Conservation (phyloP, 2,329 filamentous ascomycete species). For the Verticillium albo-atrum region DNA sequence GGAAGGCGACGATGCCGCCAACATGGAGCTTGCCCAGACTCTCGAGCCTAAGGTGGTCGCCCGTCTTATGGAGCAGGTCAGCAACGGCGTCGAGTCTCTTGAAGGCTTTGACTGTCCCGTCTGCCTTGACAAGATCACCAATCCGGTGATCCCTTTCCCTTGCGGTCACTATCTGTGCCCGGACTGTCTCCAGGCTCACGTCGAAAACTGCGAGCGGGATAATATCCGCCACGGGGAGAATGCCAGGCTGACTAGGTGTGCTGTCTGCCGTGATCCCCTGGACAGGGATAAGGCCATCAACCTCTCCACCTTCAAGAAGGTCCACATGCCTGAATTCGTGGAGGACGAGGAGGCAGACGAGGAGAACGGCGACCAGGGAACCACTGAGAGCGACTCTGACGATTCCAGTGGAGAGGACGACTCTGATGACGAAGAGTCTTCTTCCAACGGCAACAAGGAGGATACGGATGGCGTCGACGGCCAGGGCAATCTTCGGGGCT, state of each 20-base stretch:
- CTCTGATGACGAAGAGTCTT: slow-evolving; percentile 21
- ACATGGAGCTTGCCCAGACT: slow-evolving; percentile 57
- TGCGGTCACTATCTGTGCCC: slow-evolving; percentile 79
- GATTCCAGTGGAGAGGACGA: slow-evolving; percentile 53
- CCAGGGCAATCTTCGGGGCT: slow-evolving; percentile 5
- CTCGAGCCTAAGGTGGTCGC: slow-evolving; percentile 57
- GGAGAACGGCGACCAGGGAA: slow-evolving; percentile 26
- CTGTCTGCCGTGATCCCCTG: slow-evolving; percentile 66
- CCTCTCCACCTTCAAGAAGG: slow-evolving; percentile 67
- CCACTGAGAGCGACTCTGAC: slow-evolving; percentile 37
- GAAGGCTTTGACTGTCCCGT: slow-evolving; percentile 74
- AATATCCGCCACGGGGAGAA: slow-evolving; percentile 59
- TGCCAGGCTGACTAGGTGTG: slow-evolving; percentile 58
- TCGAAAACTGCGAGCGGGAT: slow-evolving; percentile 52
- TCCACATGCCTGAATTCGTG: slow-evolving; percentile 53
- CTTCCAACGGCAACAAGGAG: slow-evolving; percentile 20
- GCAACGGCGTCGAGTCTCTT: slow-evolving; percentile 19
- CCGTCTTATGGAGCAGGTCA: slow-evolving; percentile 47
- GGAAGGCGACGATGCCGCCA: slow-evolving; percentile 34
- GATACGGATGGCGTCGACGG: slow-evolving; percentile 24
- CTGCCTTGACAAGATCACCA: slow-evolving; percentile 71
- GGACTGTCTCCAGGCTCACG: slow-evolving; percentile 69
- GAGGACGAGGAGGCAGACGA: slow-evolving; percentile 21
- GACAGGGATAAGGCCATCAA: slow-evolving; percentile 69
- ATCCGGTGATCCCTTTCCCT: slow-evolving; percentile 73